Conservation (phyloP, 805 yeast species). For the Candida boleticola region DNA sequence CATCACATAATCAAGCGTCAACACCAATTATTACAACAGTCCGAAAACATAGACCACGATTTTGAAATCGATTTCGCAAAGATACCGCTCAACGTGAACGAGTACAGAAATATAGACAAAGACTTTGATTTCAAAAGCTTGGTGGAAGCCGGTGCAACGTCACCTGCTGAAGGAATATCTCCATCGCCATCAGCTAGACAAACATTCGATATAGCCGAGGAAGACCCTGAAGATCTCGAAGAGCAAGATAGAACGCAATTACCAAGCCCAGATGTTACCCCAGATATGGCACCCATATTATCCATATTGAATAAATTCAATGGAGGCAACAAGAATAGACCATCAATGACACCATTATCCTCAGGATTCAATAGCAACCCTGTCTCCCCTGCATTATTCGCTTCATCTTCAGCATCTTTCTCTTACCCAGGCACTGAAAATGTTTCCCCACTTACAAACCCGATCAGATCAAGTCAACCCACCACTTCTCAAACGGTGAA, state of each 20-base stretch:
- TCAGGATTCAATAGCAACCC: conserved; percentile 1
- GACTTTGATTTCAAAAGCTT: conserved; percentile 51
- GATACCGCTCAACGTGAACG: conserved; percentile 57
- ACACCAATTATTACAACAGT: conserved; percentile 37
- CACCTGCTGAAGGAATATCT: background rate
- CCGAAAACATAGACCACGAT: conserved; percentile 19
- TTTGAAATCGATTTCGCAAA: conserved; percentile 50
- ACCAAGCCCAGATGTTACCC: conserved; percentile 37
- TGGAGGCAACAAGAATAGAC: conserved; percentile 1
- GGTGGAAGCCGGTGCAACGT: background rate
- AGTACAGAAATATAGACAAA: conserved; percentile 55
- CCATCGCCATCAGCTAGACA: conserved; percentile 4
- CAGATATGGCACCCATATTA: conserved; percentile 35
- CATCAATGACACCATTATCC: conserved; percentile 6
- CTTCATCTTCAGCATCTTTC: conserved; percentile 2
- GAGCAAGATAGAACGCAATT: conserved; percentile 11
- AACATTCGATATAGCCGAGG: conserved; percentile 4
- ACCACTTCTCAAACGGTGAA: conserved; percentile 8
- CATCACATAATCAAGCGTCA: conserved; percentile 57
- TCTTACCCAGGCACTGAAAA: conserved; percentile 19
- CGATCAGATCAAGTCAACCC: conserved; percentile 17
- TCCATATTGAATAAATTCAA: conserved; percentile 25
- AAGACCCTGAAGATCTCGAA: conserved; percentile 3
- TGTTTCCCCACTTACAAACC: conserved; percentile 26
- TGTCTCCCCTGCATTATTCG: conserved; percentile 5